These are phyloP conservation scores for Torulaspora microellipsoides DNA, from an alignment of 805 yeast species.

Conservation along the genomic window DNA sequence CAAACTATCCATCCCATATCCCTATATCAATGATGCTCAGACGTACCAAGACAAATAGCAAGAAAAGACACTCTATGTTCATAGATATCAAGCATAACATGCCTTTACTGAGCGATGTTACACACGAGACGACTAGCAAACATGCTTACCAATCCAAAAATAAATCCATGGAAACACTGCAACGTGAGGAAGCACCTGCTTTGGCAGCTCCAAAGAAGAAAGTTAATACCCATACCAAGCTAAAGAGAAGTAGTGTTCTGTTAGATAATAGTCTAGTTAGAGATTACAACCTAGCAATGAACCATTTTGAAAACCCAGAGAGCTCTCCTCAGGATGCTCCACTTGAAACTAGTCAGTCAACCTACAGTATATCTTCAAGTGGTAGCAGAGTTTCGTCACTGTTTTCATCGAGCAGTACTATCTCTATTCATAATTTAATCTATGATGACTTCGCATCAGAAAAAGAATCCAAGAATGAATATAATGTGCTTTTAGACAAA, in stretches of 20 bases:
- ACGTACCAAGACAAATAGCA: conserved; percentile 12
- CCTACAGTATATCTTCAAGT: conserved; percentile 9
- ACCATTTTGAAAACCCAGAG: conserved; percentile 11
- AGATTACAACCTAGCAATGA: conserved; percentile 29
- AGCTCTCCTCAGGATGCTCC: not conserved
- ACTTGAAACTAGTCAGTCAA: conserved; percentile 8
- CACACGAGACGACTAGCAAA: conserved; percentile 1
- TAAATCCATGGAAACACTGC: conserved; percentile 9
- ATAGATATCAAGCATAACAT: conserved; percentile 12
- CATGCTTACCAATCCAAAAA: conserved; percentile 10
- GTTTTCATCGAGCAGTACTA: conserved; percentile 18
- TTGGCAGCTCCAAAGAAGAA: not conserved
- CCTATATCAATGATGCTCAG: conserved; percentile 11
- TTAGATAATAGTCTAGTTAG: conserved; percentile 27
- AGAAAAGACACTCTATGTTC: conserved; percentile 27
- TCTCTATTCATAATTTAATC: conserved; percentile 25
- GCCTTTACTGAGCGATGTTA: not conserved
- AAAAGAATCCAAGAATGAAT: not conserved
- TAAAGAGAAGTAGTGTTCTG: conserved; percentile 26
- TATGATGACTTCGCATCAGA: conserved; percentile 21
- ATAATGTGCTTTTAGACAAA: conserved; percentile 1
- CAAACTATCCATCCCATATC: too few species aligned
- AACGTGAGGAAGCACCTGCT: not conserved
- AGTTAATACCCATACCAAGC: conserved; percentile 9
- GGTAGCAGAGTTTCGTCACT: conserved; percentile 18